Conservation (phyloP, 768 basidiomycete species). For the Tulasnella sp. region DNA sequence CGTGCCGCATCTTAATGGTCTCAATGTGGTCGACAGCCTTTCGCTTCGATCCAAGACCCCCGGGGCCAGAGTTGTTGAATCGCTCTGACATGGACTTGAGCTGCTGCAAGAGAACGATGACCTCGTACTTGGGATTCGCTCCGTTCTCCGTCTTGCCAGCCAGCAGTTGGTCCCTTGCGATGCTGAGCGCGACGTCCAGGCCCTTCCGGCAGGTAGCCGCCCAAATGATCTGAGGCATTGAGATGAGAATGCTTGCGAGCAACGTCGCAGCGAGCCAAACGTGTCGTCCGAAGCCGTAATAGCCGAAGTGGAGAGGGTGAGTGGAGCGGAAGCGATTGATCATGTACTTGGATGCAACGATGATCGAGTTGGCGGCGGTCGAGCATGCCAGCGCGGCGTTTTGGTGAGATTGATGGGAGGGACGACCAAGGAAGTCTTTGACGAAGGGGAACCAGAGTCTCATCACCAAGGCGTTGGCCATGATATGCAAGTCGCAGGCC, state of each 20-base stretch:
- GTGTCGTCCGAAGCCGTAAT: slow-evolving; percentile 62
- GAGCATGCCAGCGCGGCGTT: slow-evolving; percentile 54
- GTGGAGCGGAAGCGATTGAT: slow-evolving; percentile 52
- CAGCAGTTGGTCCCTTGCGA: slow-evolving; percentile 18
- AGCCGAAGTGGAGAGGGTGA: slow-evolving; percentile 43
- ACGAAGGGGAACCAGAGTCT: slow-evolving; percentile 73
- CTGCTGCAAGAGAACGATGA: slow-evolving; percentile 21
- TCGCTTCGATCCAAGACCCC: slow-evolving; percentile 8
- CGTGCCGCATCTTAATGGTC: slow-evolving; percentile 21
- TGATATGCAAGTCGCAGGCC: slow-evolving; percentile 62
- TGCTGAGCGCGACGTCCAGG: slow-evolving; percentile 47
- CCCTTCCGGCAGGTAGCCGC: slow-evolving; percentile 55
- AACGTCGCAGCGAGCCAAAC: slow-evolving; percentile 69
- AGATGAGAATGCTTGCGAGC: slow-evolving; percentile 64
- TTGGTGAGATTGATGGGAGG: slow-evolving; percentile 20
- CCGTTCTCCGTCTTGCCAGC: neutral
- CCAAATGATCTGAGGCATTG: slow-evolving; percentile 54
- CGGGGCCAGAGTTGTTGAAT: neutral
- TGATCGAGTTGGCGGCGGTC: slow-evolving; percentile 66
- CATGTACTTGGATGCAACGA: slow-evolving; percentile 43
- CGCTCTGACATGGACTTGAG: slow-evolving; percentile 7
- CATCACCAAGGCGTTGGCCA: slow-evolving; percentile 63
- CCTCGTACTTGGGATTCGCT: slow-evolving; percentile 22
- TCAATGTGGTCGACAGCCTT: neutral
- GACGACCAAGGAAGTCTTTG: slow-evolving; percentile 41